Evolutionary conservation across 2,329 filamentous ascomycete genomes (phyloP), one percentile per base, ranked within the genome.

Genomic region (Xylariaceae sp.): DNA sequence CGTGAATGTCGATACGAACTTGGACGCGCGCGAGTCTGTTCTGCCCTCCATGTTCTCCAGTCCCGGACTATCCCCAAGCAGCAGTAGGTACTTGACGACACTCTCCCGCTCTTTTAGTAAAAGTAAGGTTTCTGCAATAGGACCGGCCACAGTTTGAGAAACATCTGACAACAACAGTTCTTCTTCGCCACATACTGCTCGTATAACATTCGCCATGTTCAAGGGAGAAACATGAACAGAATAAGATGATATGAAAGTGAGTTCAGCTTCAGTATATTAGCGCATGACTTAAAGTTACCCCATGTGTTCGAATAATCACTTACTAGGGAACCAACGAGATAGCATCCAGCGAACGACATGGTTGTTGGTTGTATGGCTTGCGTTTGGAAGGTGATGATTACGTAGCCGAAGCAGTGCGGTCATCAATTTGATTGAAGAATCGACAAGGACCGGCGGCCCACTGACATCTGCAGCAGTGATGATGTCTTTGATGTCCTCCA

Each of bases 321-420:
- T 74, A 92, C 89, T 84, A 56, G 90, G 87, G 57, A 83, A 84
- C 90, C 92, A 99, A 60, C 80, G 85, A 32, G 83, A 79, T 59
- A 90, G 84, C 1, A 94, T 67, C 94, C 94, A 99, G 59, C 83
- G 78, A 48, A 94, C 80, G 33, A 94, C 78, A 59, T 87, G 82
- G 55, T 83, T 86, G 35, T 82, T 84, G 3, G 84, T 86, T 36
- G 76, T 75, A 57, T 84, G 80, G 56, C 81, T 87, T 33, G 81
- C 80, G 50, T 81, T 85, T 1, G 89, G 86, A 40, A 86, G 82
- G 59, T 85, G 79, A 27, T 80, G 76, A 57, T 86, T 83, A 45
- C 83, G 81, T 38, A 83, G 72, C 48, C 83, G 78, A 33, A 94
- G 73, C 39, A 95, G 67, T 47, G 80, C 79, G 14, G 79, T 74